Conservation (phyloP, 2,329 filamentous ascomycete genomes). For the Pyrenophora teres region DNA sequence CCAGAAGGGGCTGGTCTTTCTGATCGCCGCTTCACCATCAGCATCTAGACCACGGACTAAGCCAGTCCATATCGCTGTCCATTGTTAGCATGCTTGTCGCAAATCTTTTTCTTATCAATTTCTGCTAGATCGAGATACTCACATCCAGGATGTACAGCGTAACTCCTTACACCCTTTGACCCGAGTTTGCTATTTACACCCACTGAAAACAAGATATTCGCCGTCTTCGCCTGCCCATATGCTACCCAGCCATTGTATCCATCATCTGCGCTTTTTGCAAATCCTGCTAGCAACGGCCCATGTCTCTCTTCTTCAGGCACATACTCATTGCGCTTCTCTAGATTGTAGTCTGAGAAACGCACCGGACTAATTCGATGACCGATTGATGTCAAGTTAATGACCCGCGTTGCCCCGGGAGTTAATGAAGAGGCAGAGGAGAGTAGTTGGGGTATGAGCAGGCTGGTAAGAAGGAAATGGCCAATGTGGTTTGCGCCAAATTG, state of each 20-base stretch:
- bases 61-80: constrained; percentile 38
- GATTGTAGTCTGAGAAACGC: constrained; percentile 53
- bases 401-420: constrained; percentile 24
- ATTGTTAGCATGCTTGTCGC: background rate
- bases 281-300: constrained; percentile 22
- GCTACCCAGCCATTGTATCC: constrained; percentile 36
- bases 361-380: constrained; percentile 36
- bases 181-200: constrained; percentile 26
- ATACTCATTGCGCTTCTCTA: constrained; percentile 33
- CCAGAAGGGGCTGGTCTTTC: constrained; percentile 35
- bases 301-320: constrained; percentile 34
- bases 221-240: constrained; percentile 41
- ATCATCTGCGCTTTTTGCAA: constrained; percentile 19
- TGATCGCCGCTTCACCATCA: constrained; percentile 34
- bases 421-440: constrained; percentile 42
- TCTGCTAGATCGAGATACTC: constrained; percentile 7
- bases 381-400: constrained; percentile 39
- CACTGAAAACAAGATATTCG: constrained; percentile 40
- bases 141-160: constrained; percentile 44
- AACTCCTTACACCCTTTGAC: constrained; percentile 31
- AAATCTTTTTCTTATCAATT: no score
- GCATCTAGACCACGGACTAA: constrained; percentile 33
- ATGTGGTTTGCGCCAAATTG: constrained; percentile 56
- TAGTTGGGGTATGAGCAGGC: constrained; percentile 50
- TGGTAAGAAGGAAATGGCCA: constrained; percentile 54